Percentiles rank a stretch among this genome's conserved stretches.
Conservation (phyloP, 768 basidiomycete genomes). For the Sistotremastrum niveocremeum region DNA sequence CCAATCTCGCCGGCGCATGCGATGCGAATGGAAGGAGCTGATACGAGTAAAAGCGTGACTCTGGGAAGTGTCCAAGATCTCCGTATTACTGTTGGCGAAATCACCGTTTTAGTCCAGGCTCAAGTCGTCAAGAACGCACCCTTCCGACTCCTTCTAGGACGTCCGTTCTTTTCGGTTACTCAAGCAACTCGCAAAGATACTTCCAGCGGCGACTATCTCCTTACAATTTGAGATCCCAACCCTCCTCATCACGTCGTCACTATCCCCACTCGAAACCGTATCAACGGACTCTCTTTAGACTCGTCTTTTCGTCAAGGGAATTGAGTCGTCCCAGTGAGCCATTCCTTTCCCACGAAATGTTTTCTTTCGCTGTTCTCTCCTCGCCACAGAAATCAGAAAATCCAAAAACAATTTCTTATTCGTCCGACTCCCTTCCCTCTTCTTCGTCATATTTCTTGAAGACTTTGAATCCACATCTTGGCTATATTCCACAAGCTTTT, state of each 20-base stretch:
- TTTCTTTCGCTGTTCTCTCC: no score
- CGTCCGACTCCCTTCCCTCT: not conserved
- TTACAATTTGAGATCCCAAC: not conserved
- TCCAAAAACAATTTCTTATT: not conserved
- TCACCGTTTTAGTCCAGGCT: slow-evolving; percentile 1
- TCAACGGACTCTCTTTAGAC: not conserved
- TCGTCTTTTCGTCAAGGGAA: not conserved
- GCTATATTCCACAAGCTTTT: no score
- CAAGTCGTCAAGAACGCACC: slow-evolving; percentile 8
- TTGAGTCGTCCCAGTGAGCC: no score
- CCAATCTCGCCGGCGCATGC: not conserved
- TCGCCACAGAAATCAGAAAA: not conserved
- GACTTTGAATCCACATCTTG: no score
- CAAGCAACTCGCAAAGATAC: not conserved
- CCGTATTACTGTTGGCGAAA: not conserved
- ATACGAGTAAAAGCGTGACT: not conserved
- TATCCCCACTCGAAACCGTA: not conserved
- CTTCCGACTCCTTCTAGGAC: slow-evolving; percentile 4
- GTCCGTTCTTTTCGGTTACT: slow-evolving; percentile 4
- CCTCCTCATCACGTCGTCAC: not conserved
- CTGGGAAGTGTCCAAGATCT: slow-evolving; percentile 4
- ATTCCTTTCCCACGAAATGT: no score
- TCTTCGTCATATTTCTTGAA: no score
- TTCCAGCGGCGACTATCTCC: not conserved
- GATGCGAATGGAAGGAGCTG: not conserved